Evolutionary conservation across 2,329 filamentous ascomycete genomes (phyloP).

Genomic region (Didymella sp.): DNA sequence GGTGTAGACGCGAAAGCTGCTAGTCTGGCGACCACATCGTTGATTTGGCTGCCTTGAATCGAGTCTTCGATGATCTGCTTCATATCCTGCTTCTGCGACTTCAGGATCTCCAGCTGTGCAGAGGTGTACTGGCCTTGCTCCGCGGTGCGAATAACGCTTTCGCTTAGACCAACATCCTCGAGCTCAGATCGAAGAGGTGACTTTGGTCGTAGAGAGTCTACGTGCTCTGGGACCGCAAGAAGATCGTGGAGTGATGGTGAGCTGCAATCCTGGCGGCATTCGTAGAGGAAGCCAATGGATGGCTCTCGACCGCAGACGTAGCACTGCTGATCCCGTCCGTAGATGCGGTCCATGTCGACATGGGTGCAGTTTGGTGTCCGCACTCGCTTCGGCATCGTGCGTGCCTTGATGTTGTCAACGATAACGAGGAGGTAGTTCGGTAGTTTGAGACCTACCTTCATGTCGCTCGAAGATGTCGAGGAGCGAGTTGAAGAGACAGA

Average conservation of each 20-base stretch:
- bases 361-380: constrained; percentile 66
- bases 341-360: constrained; percentile 70
- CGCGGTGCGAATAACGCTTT: constrained; percentile 44
- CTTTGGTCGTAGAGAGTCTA: constrained; percentile 12
- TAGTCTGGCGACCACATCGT: constrained; percentile 26
- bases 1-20: constrained; percentile 17
- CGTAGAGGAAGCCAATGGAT: constrained; percentile 74
- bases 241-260: constrained; percentile 17
- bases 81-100: constrained; percentile 41
- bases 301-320: constrained; percentile 63
- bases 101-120: constrained; percentile 42
- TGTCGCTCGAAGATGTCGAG: neutral
- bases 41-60: constrained; percentile 28
- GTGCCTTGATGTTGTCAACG: constrained; percentile 29
- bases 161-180: constrained; percentile 39
- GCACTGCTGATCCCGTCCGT: constrained; percentile 61
- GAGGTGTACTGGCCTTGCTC: constrained; percentile 45
- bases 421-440: neutral
- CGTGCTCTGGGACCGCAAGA: constrained; percentile 1
- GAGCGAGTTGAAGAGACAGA: neutral
- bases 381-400: constrained; percentile 29
- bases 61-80: constrained; percentile 37
- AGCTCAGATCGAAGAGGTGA: constrained; percentile 39
- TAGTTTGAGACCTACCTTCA: constrained; percentile 2
- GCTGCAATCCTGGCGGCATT: constrained; percentile 68